A percentile compares a stretch with the other conserved stretches of the same genome.
phyloP scores from a whole-genome alignment of 305 asterid species.

The Solanum hybrid region DNA sequence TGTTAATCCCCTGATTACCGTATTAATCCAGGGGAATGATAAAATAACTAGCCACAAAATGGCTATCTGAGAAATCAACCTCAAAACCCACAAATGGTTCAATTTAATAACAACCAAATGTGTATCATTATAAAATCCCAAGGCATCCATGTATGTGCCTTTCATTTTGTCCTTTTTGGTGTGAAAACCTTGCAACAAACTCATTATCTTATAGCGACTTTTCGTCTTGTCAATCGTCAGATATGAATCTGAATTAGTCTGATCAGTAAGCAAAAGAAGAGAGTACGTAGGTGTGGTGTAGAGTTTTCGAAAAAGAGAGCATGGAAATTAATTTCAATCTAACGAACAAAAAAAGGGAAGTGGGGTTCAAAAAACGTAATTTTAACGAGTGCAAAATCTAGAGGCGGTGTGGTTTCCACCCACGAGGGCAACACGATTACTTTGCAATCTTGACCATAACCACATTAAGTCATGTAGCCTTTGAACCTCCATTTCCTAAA shows the following conservation, averaged over 20 bases:
- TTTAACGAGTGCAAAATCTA: constrained; percentile 42
- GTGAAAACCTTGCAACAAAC: constrained; percentile 1
- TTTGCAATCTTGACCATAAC: constrained; percentile 17
- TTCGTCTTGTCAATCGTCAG: neutral
- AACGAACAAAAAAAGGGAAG: neutral
- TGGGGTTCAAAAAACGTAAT: neutral
- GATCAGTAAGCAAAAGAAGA: neutral
- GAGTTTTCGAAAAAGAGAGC: neutral
- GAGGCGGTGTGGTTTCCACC: constrained; percentile 52
- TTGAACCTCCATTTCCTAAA: constrained; percentile 28
- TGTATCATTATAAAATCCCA: neutral
- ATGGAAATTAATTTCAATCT: neutral
- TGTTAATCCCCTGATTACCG: neutral
- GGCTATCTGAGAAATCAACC: constrained; percentile 4
- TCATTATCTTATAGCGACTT: constrained; percentile 3
- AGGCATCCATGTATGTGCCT: neutral
- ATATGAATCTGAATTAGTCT: neutral
- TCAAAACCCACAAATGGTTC: constrained; percentile 11
- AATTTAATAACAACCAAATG: constrained; percentile 4
- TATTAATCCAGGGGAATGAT: constrained; percentile 13
- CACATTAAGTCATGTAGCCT: constrained; percentile 23
- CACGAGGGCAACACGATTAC: constrained; percentile 30
- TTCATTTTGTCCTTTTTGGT: neutral
- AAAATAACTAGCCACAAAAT: constrained; percentile 18
- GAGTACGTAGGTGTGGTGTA: neutral